Evolutionary conservation across 2,329 filamentous ascomycete genomes (phyloP), one percentile per base, ranked within the genome.

Genomic region (Akanthomyces muscarius): DNA sequence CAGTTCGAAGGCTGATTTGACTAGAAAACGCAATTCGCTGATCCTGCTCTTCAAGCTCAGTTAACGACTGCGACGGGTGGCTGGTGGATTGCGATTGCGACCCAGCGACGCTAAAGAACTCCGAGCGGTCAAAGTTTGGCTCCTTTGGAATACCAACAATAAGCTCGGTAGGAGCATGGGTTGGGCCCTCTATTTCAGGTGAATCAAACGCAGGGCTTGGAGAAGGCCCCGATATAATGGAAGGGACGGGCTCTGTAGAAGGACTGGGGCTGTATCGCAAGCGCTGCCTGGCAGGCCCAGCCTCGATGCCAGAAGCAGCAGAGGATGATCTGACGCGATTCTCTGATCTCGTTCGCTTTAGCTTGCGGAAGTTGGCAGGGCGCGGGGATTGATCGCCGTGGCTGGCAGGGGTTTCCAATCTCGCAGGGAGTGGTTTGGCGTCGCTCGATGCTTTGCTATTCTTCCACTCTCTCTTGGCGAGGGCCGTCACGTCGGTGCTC

Each of bases 31-130:
- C 62, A 50, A 74, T 62, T 48, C 71, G 70, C 25, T 70, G 69
- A 65, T 76, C 76, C 54, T 73, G 68, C 44, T 72, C 71, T 53
- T 78, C 76, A 25, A 74, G 73, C 51, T 75, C 72, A 5, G 72
- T 71, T 10, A 78, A 25, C 16, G 72, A 66, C 47, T 75, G 73
- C 3, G 73, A 71, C 2, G 70, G 68, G 25, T 70, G 66, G 11
- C 66, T 70, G 38, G 71, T 73, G 25, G 65, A 67, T 50, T 74
- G 72, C 30, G 65, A 67, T 51, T 74, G 72, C 2, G 72, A 70
- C 44, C 70, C 68, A 28, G 67, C 63, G 25, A 75, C 66, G 56
- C 74, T 77, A 13, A 71, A 66, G 57, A 74, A 78, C 21, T 77
- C 76, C 5, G 72, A 64, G 4, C 69, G 64, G 51, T 79, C 72